Evolutionary conservation across 495 filamentous ascomycete species (phyloP).

Genomic region (Penicillium psychrofluorescens): DNA sequence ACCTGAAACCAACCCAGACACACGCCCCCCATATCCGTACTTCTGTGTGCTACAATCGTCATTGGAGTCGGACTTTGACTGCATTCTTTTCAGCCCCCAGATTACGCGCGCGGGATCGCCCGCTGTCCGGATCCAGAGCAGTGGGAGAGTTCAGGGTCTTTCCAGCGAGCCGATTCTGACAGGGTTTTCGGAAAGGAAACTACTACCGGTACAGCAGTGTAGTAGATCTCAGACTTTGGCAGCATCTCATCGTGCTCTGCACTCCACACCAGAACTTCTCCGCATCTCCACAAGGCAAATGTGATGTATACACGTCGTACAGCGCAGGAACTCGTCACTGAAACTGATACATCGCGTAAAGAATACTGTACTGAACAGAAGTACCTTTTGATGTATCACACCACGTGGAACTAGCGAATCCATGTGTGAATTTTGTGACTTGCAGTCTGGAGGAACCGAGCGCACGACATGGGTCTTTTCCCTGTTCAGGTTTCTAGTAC

Average conservation of each 20-base stretch:
- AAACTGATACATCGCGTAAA: slow-evolving; percentile 11
- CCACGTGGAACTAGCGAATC: background rate
- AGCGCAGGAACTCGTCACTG: slow-evolving; percentile 6
- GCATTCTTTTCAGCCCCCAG: background rate
- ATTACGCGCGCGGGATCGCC: slow-evolving; percentile 1
- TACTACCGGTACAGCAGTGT: too few relatives aligned
- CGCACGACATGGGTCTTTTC: too few relatives aligned
- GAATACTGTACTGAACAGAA: too few relatives aligned
- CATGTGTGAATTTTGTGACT: slow-evolving; percentile 4
- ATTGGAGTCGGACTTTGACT: too few relatives aligned
- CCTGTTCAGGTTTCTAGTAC: too few relatives aligned
- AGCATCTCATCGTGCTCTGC: background rate
- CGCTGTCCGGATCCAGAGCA: background rate
- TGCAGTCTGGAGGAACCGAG: too few relatives aligned
- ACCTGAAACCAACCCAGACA: too few relatives aligned
- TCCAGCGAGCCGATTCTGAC: too few relatives aligned
- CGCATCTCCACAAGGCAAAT: slow-evolving; percentile 7
- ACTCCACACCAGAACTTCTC: background rate
- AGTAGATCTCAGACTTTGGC: background rate
- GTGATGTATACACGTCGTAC: slow-evolving; percentile 15
- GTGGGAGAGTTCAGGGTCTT: background rate
- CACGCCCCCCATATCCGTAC: too few relatives aligned
- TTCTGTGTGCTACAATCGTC: too few relatives aligned
- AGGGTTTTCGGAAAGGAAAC: too few relatives aligned
- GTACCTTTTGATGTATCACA: background rate